Evolutionary conservation across 1,284 basidiomycete genomes (phyloP).

Genomic region (Ganoderma boninense): DNA sequence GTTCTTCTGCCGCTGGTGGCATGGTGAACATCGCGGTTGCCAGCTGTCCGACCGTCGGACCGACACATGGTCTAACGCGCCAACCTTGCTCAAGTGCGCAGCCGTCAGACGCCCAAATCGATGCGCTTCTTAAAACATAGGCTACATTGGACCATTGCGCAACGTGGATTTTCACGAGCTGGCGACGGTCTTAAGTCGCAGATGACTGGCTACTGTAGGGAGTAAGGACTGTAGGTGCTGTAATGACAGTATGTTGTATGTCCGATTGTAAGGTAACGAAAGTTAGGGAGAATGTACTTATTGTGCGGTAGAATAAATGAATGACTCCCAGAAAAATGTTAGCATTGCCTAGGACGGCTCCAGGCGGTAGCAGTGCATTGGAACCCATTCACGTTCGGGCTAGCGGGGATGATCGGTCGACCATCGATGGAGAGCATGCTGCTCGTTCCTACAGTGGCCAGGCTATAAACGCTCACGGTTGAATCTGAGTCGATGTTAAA

Average conservation of each 20-base stretch:
- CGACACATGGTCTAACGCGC: neutral
- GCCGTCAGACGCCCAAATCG: neutral
- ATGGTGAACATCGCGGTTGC: neutral
- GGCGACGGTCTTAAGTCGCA: neutral
- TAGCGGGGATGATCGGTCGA: constrained; percentile 53
- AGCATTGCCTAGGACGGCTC: constrained; percentile 42
- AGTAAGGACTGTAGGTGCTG: neutral
- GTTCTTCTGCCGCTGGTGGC: too few species aligned
- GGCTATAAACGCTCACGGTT: constrained; percentile 6
- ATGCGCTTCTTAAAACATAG: too few species aligned
- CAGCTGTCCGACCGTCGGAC: too few species aligned
- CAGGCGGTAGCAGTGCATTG: constrained; percentile 68
- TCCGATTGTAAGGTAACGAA: neutral
- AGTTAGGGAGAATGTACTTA: neutral
- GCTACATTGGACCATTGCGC: too few species aligned
- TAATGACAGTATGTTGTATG: neutral
- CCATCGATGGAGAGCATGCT: constrained; percentile 64
- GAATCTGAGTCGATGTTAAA: constrained; percentile 55
- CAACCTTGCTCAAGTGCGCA: neutral
- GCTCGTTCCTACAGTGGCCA: constrained; percentile 58
- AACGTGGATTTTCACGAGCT: too few species aligned
- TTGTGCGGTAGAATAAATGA: neutral
- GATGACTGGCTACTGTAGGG: neutral
- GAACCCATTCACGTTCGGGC: constrained; percentile 64
- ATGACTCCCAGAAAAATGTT: too few species aligned